A percentile compares a stretch with the other conserved stretches of the same genome.
These are phyloP conservation scores for Auricularia cornea DNA, from an alignment of 768 basidiomycete species.

Conservation along the genomic window DNA sequence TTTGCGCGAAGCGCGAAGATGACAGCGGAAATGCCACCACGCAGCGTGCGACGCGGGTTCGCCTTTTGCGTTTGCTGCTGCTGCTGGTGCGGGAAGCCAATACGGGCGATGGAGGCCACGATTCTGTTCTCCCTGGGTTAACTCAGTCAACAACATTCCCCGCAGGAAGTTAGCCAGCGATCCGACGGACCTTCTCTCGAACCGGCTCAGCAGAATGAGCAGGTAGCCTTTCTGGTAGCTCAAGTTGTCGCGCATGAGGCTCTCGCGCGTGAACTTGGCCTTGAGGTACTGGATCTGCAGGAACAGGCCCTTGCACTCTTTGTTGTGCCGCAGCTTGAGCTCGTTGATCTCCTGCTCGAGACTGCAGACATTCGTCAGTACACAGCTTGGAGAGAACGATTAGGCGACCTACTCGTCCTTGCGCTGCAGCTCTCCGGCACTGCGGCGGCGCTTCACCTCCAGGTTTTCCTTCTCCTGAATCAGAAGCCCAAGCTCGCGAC, in stretches of 20 bases:
- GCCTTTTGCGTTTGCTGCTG: conserved; percentile 23
- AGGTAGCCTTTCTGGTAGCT: conserved; percentile 86
- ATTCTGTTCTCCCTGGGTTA: conserved; percentile 55
- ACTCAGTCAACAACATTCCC: conserved; percentile 7
- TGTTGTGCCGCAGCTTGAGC: conserved; percentile 61
- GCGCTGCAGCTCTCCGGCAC: not conserved
- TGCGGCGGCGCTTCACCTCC: conserved; percentile 18
- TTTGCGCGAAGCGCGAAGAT: conserved; percentile 57
- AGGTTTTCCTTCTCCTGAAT: conserved; percentile 58
- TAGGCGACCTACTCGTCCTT: not conserved
- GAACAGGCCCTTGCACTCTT: conserved; percentile 85
- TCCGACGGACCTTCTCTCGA: conserved; percentile 56
- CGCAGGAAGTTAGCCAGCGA: not conserved
- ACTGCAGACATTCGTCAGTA: not conserved
- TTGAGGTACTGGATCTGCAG: conserved; percentile 89
- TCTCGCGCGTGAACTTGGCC: conserved; percentile 82
- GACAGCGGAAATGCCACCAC: conserved; percentile 45
- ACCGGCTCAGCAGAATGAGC: conserved; percentile 53
- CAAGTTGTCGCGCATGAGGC: conserved; percentile 64
- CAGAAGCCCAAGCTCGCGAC: conserved; percentile 63
- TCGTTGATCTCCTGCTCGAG: conserved; percentile 39
- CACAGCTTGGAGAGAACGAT: not conserved
- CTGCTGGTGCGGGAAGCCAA: conserved; percentile 50
- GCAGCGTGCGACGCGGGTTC: conserved; percentile 44
- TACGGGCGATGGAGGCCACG: conserved; percentile 63